Evolutionary conservation across 2,329 filamentous ascomycete species (phyloP).

Genomic region (Ophiostoma populinum): DNA sequence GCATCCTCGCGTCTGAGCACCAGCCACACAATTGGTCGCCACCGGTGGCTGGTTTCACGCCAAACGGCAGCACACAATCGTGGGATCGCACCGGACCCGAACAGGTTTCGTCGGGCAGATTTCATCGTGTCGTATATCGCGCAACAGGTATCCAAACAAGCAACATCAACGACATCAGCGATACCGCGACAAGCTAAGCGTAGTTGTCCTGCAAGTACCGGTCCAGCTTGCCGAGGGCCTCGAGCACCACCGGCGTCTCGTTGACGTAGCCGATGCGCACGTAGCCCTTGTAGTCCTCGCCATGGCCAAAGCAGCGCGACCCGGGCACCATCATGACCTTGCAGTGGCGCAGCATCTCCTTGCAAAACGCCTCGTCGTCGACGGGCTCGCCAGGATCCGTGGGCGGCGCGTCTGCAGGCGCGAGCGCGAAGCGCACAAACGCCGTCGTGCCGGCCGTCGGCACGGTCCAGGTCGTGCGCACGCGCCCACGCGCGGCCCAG

Average conservation of each 20-base stretch:
- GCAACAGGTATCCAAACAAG: not conserved
- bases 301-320: constrained; percentile 51
- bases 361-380: constrained; percentile 56
- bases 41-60: no score
- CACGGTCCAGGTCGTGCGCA: constrained; percentile 47
- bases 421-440: constrained; percentile 51
- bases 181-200: not conserved
- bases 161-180: not conserved
- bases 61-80: no score
- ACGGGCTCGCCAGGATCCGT: constrained; percentile 34
- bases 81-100: no score
- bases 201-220: constrained; percentile 22
- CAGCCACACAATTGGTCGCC: no score
- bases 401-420: constrained; percentile 13
- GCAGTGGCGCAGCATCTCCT: constrained; percentile 46
- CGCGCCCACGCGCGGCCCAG: constrained; percentile 27
- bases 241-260: constrained; percentile 49
- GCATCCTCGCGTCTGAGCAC: no score
- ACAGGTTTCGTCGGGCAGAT: no score
- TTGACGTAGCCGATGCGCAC: constrained; percentile 64
- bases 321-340: constrained; percentile 64
- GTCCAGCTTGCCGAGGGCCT: constrained; percentile 38
- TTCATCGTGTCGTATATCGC: no score
- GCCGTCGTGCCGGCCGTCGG: constrained; percentile 67
- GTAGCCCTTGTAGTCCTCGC: constrained; percentile 51